Conservation (phyloP, 495 filamentous ascomycete species). For the Xylaria grammica region DNA sequence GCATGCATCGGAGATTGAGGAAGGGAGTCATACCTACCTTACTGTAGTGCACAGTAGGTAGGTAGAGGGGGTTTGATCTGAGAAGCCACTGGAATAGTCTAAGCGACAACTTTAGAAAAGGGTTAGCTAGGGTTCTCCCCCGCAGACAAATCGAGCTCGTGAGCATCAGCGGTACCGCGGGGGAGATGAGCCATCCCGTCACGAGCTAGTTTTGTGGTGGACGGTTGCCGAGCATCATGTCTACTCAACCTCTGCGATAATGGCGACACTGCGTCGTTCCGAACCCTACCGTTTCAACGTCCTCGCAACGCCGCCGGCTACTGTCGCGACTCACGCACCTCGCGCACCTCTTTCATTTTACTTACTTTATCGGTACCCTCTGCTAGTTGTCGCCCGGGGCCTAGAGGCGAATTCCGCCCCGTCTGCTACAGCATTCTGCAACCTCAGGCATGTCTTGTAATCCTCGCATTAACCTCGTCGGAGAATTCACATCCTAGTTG, state of each 20-base stretch:
- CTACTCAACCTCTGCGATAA: conserved; percentile 6
- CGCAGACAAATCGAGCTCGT: conserved; percentile 13
- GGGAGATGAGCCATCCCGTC: conserved; percentile 3
- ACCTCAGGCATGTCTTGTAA: not conserved
- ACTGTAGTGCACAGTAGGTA: not conserved
- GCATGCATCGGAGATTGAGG: conserved; percentile 23
- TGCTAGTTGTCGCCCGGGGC: too few species aligned
- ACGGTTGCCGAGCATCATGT: not conserved
- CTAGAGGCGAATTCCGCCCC: conserved; percentile 2
- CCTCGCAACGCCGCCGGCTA: not conserved
- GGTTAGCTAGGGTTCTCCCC: not conserved
- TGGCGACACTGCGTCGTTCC: not conserved
- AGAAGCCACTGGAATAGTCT: conserved; percentile 14
- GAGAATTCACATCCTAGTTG: conserved; percentile 13
- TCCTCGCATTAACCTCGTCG: conserved; percentile 16
- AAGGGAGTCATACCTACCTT: conserved; percentile 9
- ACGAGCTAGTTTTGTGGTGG: not conserved
- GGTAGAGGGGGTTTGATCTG: conserved; percentile 10
- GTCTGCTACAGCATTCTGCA: not conserved
- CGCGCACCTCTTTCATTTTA: too few species aligned
- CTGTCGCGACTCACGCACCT: not conserved
- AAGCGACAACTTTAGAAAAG: not conserved
- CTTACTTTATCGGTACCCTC: too few species aligned
- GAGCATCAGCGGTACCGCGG: conserved; percentile 6
- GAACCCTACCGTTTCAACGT: not conserved